Evolutionary conservation across 176 grass and related monocot species (phyloP), one percentile per base, ranked within the genome.

Genomic region (Raddia distichophylla): DNA sequence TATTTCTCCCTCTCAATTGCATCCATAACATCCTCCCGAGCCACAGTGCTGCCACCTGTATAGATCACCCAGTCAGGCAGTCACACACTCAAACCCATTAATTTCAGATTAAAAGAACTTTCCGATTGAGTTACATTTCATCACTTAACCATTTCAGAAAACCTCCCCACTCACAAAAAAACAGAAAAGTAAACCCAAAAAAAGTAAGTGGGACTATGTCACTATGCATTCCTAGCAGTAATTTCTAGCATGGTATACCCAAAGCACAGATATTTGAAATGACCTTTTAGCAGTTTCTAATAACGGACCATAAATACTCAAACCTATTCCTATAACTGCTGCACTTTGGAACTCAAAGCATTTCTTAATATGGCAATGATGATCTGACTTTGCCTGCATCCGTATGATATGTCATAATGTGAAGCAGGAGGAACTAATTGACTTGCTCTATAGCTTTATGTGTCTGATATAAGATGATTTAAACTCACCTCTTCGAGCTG

Each of bases 1-100:
- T 86, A 98, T 85, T 91, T 98, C 74, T 94, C 96, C 87, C 96
- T 92, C 82, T 95, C 96, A n/a, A 98, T 87, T 64, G 96, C 90
- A 75, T 95, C 91, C 90, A 95, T 93, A 75, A 98, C 83, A 84
- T 95, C 96, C 71, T 95, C 96, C n/a, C 93, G 82, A 64, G 76
- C 85, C 12, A 98, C 93, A 67, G 71, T 72, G 78, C 84, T 81
- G 13, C 88, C 80, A 80, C 89, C 96, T 93, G 84, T 1, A 83
- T 20, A 89, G 35, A 82, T 71, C 20, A 86, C 16, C 50, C 50
- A 16, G 71, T 72, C 16, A 27, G 27, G 27, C 27, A 27, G 27
- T 27, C 27, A 27, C 0, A 27, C 27, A 27, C 27, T 27, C 27
- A 69, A 16, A 37, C n/a, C 44, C 76, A 82, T 60, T 75, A 47